phyloP scores from a whole-genome alignment of 345 rosid genomes.

The Eucalyptus erythrocorys region DNA sequence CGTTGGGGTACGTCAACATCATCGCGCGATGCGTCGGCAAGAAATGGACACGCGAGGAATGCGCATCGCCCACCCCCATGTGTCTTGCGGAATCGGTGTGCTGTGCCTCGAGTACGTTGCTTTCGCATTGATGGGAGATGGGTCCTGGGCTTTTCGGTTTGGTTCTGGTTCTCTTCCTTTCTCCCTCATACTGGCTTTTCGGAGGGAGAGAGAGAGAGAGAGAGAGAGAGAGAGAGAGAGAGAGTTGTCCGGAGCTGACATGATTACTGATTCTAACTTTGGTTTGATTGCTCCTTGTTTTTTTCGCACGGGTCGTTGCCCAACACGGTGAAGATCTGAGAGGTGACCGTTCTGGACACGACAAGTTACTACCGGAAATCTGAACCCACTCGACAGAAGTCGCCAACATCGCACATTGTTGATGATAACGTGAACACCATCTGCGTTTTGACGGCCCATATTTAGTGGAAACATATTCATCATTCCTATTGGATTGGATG shows the following conservation, averaged over 20 bases:
- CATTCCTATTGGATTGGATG: not conserved
- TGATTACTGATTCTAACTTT: not conserved
- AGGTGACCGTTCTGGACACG: not conserved
- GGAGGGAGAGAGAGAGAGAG: not conserved
- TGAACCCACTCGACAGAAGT: not conserved
- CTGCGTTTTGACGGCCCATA: not conserved
- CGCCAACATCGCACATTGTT: not conserved
- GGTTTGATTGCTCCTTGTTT: not conserved
- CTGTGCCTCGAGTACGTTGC: not conserved
- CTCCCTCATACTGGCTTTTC: not conserved
- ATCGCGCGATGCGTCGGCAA: not conserved
- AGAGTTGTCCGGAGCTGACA: not conserved
- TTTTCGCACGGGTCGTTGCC: not conserved
- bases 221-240: not conserved
- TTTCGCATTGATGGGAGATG: not conserved
- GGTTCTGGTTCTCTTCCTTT: not conserved
- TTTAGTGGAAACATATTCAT: not conserved
- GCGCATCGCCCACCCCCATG: not conserved
- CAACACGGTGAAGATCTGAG: not conserved
- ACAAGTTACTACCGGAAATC: not conserved
- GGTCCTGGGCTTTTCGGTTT: not conserved
- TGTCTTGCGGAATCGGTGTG: not conserved
- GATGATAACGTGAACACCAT: not conserved
- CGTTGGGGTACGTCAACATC: not conserved
- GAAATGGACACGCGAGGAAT: not conserved